These are phyloP conservation scores for Yamadazyma diddensiae DNA, from an alignment of 1,139 yeast genomes.

Conservation along the genomic window DNA sequence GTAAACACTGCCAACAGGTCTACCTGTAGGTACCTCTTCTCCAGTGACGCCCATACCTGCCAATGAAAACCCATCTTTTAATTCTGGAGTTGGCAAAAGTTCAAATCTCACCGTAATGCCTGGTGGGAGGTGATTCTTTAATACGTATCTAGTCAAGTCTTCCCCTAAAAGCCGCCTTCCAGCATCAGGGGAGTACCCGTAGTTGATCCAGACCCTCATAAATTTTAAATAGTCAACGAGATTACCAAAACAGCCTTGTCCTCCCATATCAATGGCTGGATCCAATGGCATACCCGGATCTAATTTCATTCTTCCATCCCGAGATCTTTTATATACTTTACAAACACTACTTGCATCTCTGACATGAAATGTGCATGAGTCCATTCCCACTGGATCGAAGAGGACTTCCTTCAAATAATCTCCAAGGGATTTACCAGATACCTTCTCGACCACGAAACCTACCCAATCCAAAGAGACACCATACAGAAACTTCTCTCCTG, in stretches of 20 bases:
- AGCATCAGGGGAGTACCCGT: conserved; percentile 41
- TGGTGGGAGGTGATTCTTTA: conserved; percentile 33
- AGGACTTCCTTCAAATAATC: conserved; percentile 37
- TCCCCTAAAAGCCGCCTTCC: conserved; percentile 29
- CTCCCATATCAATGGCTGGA: conserved; percentile 44
- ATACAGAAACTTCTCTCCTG: conserved; percentile 51
- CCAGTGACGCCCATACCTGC: conserved; percentile 70
- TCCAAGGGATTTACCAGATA: conserved; percentile 42
- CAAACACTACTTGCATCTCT: conserved; percentile 24
- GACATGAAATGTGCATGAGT: conserved; percentile 34
- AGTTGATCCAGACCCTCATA: conserved; percentile 44
- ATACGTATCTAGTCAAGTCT: conserved; percentile 31
- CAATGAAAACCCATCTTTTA: conserved; percentile 78
- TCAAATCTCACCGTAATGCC: conserved; percentile 21
- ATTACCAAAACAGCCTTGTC: conserved; percentile 47
- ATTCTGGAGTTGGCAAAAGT: conserved; percentile 21
- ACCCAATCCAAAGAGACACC: conserved; percentile 56
- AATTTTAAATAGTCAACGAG: conserved; percentile 43
- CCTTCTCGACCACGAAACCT: conserved; percentile 43
- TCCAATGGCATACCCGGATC: conserved; percentile 19
- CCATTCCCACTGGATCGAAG: conserved; percentile 46
- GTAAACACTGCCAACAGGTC: conserved; percentile 36
- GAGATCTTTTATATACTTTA: conserved; percentile 22
- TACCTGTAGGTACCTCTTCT: conserved; percentile 33
- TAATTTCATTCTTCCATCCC: conserved; percentile 16